These are phyloP conservation scores for Quercus rubra DNA, from an alignment of 306 rosid genomes.

Conservation along the genomic window DNA sequence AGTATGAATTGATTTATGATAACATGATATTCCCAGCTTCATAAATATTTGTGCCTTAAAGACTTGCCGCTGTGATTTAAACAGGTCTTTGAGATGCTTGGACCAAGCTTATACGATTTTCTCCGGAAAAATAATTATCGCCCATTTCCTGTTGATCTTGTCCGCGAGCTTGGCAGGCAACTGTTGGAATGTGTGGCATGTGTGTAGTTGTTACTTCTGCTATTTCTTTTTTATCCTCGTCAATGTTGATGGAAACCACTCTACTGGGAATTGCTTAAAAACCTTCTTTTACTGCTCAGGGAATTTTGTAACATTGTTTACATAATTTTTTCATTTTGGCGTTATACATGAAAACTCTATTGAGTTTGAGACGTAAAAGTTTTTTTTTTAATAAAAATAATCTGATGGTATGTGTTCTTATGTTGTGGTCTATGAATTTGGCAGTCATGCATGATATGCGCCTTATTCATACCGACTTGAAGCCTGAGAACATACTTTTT, in stretches of 20 bases:
- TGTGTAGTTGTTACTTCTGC: constrained; percentile 85
- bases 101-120: constrained; percentile 99
- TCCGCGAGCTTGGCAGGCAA: constrained; percentile 99
- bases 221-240: constrained; percentile 7
- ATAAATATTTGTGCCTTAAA: constrained; percentile 67
- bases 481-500: constrained; percentile 86
- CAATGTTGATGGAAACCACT: not conserved
- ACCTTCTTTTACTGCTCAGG: too few species aligned
- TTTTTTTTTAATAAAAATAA: not conserved
- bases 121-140: constrained; percentile 99
- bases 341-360: too few species aligned
- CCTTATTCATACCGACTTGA: constrained; percentile 86
- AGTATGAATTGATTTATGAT: constrained; percentile 80
- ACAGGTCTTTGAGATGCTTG: constrained; percentile 99
- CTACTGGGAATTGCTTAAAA: too few species aligned
- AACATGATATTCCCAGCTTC: constrained; percentile 78
- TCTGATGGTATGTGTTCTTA: not conserved
- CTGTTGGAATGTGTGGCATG: constrained; percentile 99
- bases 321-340: too few species aligned
- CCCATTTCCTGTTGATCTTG: constrained; percentile 99
- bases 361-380: too few species aligned
- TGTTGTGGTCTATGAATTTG: constrained; percentile 6
- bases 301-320: too few species aligned
- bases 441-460: constrained; percentile 93
- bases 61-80: constrained; percentile 62